phyloP scores from a whole-genome alignment of 2,329 filamentous ascomycete species.

The Spiromastix sp. region DNA sequence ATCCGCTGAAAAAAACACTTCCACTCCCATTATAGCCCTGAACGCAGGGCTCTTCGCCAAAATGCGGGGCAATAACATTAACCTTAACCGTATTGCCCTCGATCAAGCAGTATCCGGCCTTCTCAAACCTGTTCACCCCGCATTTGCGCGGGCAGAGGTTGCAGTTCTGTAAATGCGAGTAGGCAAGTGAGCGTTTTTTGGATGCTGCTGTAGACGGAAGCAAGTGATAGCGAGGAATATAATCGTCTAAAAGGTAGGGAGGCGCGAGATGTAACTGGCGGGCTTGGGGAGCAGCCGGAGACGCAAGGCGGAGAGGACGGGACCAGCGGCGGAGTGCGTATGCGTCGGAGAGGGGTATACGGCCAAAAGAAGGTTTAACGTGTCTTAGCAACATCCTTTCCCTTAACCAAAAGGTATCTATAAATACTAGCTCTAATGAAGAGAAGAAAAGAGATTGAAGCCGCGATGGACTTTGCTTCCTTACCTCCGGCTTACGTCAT shows the following conservation, averaged over 20 bases:
- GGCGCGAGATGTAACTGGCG: conserved; percentile 35
- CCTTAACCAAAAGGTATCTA: too few species aligned
- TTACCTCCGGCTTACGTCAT: too few species aligned
- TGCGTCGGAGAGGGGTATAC: too few species aligned
- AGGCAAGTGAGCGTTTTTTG: conserved; percentile 63
- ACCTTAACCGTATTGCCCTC: conserved; percentile 64
- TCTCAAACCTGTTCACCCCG: conserved; percentile 71
- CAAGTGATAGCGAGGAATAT: conserved; percentile 61
- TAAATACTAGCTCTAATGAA: too few species aligned
- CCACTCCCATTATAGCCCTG: conserved; percentile 74
- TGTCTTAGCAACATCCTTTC: too few species aligned
- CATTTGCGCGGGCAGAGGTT: conserved; percentile 72
- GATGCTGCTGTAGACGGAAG: conserved; percentile 58
- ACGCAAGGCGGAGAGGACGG: too few species aligned
- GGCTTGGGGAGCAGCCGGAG: not conserved
- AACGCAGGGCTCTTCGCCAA: conserved; percentile 74
- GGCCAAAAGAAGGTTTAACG: too few species aligned
- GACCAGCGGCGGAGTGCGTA: too few species aligned
- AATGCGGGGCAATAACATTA: conserved; percentile 76
- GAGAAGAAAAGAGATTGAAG: too few species aligned
- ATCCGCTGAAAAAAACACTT: conserved; percentile 71
- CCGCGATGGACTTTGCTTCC: too few species aligned
- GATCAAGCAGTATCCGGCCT: conserved; percentile 67
- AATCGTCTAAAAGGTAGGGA: conserved; percentile 62
- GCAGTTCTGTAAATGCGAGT: conserved; percentile 65